Conservation (phyloP, 1,139 yeast genomes). For the Debaryomycetaceae sp. region DNA sequence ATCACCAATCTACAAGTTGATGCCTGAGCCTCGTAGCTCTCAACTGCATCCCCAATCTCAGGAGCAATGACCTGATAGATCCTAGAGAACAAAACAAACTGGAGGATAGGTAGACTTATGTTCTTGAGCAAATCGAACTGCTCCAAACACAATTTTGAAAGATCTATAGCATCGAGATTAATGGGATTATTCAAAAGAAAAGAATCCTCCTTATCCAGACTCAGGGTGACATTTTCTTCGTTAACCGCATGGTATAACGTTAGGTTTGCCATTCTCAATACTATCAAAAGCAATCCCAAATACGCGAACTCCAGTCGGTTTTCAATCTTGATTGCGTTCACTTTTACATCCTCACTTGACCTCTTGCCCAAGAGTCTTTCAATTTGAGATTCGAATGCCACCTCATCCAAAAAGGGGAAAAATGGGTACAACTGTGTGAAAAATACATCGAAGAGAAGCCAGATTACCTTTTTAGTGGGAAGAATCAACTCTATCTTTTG, state of each 20-base stretch:
- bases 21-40: conserved; percentile 46
- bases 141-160: conserved; percentile 35
- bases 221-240: conserved; percentile 14
- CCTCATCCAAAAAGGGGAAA: conserved; percentile 9
- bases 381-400: conserved; percentile 3
- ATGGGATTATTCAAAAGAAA: conserved; percentile 30
- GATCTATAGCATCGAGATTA: conserved; percentile 26
- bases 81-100: conserved; percentile 40
- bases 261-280: conserved; percentile 22
- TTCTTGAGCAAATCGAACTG: conserved; percentile 34
- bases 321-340: conserved; percentile 13
- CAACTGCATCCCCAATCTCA: conserved; percentile 48
- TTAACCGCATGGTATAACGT: conserved; percentile 19
- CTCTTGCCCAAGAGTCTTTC: conserved; percentile 16
- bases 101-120: conserved; percentile 47
- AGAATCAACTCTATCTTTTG: conserved; percentile 28
- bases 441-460: conserved; percentile 8
- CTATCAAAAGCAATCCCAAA: conserved; percentile 20
- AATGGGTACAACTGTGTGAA: conserved; percentile 8
- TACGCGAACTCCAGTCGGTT: conserved; percentile 21
- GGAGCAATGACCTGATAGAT: conserved; percentile 42
- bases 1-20: conserved; percentile 36
- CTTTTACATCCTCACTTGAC: conserved; percentile 9
- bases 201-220: conserved; percentile 17
- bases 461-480: conserved; percentile 4